phyloP scores from a whole-genome alignment of 208 protist species.

The Trypanosoma scelopori region DNA sequence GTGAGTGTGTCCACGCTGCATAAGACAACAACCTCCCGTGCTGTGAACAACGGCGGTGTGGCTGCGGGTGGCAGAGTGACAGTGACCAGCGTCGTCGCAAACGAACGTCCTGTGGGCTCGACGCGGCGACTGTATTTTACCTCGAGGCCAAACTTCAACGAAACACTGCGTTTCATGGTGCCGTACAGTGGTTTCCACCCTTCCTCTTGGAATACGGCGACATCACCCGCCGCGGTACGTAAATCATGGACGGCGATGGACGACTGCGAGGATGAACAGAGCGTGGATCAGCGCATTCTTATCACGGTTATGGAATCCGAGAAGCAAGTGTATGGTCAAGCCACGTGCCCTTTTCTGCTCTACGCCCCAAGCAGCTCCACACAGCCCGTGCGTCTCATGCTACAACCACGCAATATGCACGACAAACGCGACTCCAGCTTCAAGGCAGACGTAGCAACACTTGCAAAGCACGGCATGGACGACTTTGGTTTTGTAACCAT shows the following conservation, averaged over 20 bases:
- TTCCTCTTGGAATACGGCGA: neutral
- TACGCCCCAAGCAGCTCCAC: slow-evolving; percentile 46
- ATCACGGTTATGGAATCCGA: slow-evolving; percentile 52
- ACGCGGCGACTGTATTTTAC: slow-evolving; percentile 25
- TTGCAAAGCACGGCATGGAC: slow-evolving; percentile 54
- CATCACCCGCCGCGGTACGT: neutral
- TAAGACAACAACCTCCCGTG: slow-evolving; percentile 24
- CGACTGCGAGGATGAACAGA: neutral
- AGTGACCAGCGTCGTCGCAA: slow-evolving; percentile 11
- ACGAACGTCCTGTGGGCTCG: slow-evolving; percentile 13
- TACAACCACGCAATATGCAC: slow-evolving; percentile 70
- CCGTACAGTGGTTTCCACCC: neutral
- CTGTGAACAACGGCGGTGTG: neutral
- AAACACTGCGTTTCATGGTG: slow-evolving; percentile 18
- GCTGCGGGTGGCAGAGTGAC: slow-evolving; percentile 12
- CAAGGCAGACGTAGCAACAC: slow-evolving; percentile 45
- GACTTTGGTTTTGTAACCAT: slow-evolving; percentile 83
- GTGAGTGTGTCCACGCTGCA: slow-evolving; percentile 71
- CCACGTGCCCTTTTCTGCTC: slow-evolving; percentile 72
- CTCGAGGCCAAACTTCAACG: slow-evolving; percentile 27
- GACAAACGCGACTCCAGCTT: slow-evolving; percentile 63
- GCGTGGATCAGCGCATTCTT: slow-evolving; percentile 50
- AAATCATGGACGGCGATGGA: slow-evolving; percentile 8
- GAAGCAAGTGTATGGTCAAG: slow-evolving; percentile 51
- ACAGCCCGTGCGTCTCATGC: slow-evolving; percentile 67